Conservation (phyloP, 2,329 filamentous ascomycete genomes). For the Cryphonectria carpinicola region DNA sequence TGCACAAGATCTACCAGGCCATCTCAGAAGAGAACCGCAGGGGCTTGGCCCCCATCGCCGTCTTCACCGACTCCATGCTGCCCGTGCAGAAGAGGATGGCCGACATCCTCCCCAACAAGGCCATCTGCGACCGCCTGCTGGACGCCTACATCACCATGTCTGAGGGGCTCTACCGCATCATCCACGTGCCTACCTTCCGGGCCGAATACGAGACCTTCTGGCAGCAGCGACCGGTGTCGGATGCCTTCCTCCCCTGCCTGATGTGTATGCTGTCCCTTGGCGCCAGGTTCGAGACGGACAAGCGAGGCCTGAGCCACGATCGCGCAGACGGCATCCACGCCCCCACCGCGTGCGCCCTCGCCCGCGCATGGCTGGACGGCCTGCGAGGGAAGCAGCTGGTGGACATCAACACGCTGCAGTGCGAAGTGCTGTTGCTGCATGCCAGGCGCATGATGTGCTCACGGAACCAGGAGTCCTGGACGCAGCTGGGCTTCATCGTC, state of each 20-base stretch:
- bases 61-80: constrained; percentile 63
- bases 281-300: constrained; percentile 56
- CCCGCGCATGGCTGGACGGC: constrained; percentile 57
- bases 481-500: constrained; percentile 58
- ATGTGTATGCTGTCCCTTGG: constrained; percentile 57
- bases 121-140: constrained; percentile 56
- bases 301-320: constrained; percentile 54
- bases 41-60: constrained; percentile 54
- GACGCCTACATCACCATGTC: constrained; percentile 53
- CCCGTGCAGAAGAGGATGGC: constrained; percentile 61
- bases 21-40: constrained; percentile 53
- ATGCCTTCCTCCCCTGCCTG: constrained; percentile 58
- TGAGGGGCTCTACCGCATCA: constrained; percentile 57
- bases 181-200: constrained; percentile 57
- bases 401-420: constrained; percentile 57
- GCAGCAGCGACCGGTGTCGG: constrained; percentile 50
- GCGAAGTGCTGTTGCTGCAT: constrained; percentile 57
- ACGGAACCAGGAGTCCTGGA: constrained; percentile 56
- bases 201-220: constrained; percentile 57
- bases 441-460: constrained; percentile 55
- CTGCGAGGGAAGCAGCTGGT: constrained; percentile 56
- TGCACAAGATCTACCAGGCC: constrained; percentile 52
- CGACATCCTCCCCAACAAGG: constrained; percentile 56
- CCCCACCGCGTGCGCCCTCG: constrained; percentile 59
- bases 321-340: constrained; percentile 59